Percentiles rank a stretch among this genome's conserved stretches.
These are phyloP conservation scores for Mrakiaceae sp. DNA, from an alignment of 1,284 basidiomycete genomes.

Conservation along the genomic window DNA sequence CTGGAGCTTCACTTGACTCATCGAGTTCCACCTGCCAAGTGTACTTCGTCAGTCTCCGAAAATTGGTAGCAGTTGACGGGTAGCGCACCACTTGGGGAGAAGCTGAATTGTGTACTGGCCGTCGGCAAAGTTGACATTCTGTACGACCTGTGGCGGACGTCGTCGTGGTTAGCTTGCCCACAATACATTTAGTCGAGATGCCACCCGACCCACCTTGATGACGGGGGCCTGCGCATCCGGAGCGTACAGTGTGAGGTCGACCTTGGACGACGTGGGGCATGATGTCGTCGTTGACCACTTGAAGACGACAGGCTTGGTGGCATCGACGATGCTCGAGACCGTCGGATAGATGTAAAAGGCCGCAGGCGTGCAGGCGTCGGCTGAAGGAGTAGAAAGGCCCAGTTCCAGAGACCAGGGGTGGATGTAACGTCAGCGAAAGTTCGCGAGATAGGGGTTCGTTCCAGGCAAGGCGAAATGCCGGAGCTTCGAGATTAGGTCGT, in stretches of 20 bases:
- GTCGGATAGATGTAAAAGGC: neutral
- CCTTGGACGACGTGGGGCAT: neutral
- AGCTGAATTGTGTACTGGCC: neutral
- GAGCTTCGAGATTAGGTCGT: too few species aligned
- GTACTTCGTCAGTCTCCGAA: neutral
- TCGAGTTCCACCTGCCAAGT: conserved; percentile 10
- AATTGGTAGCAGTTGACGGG: neutral
- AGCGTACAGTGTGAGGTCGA: neutral
- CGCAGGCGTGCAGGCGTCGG: neutral
- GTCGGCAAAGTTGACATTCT: neutral
- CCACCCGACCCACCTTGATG: neutral
- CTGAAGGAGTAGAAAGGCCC: too few species aligned
- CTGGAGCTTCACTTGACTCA: neutral
- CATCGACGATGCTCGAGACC: neutral
- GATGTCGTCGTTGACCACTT: neutral
- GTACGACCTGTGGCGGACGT: neutral
- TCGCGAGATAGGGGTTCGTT: too few species aligned
- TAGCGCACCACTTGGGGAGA: neutral
- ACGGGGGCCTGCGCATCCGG: neutral
- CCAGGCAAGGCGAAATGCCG: too few species aligned
- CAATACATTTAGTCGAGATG: neutral
- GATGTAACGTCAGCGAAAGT: too few species aligned
- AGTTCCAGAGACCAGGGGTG: too few species aligned
- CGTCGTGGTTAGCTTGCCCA: neutral
- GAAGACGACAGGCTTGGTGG: neutral